Evolutionary conservation across 768 basidiomycete genomes (phyloP).

Genomic region (Auricularia sp.): DNA sequence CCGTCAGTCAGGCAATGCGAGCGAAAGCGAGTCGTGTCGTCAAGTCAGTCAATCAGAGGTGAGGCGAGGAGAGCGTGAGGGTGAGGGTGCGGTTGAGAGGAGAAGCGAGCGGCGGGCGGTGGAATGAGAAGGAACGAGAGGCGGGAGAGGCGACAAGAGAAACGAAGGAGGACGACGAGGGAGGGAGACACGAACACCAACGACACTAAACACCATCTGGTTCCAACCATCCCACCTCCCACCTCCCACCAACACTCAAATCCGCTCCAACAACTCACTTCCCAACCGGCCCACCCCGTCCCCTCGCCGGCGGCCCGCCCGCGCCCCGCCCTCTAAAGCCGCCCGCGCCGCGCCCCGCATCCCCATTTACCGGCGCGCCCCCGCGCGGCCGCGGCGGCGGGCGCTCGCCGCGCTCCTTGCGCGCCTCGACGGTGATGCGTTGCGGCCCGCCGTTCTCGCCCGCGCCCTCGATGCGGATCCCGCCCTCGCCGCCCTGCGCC

Average conservation of each 20-base stretch:
- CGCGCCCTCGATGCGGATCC: constrained; percentile 64
- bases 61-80: neutral
- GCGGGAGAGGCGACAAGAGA: neutral
- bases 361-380: constrained; percentile 31
- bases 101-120: neutral
- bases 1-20: neutral
- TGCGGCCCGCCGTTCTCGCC: constrained; percentile 35
- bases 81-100: neutral
- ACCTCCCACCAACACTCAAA: neutral
- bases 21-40: neutral
- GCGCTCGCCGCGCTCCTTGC: constrained; percentile 86
- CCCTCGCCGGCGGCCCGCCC: no score
- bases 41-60: neutral
- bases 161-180: neutral
- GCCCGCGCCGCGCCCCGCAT: neutral
- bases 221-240: neutral
- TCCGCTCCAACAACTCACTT: no score
- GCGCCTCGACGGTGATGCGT: constrained; percentile 72
- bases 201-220: neutral
- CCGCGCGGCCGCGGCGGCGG: constrained; percentile 52
- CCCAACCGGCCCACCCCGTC: no score
- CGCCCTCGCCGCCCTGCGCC: constrained; percentile 77
- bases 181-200: neutral
- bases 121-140: neutral
- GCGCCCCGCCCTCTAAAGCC: neutral